Evolutionary conservation across 768 basidiomycete genomes (phyloP).

Genomic region (Cantharellus cinnabarinus): DNA sequence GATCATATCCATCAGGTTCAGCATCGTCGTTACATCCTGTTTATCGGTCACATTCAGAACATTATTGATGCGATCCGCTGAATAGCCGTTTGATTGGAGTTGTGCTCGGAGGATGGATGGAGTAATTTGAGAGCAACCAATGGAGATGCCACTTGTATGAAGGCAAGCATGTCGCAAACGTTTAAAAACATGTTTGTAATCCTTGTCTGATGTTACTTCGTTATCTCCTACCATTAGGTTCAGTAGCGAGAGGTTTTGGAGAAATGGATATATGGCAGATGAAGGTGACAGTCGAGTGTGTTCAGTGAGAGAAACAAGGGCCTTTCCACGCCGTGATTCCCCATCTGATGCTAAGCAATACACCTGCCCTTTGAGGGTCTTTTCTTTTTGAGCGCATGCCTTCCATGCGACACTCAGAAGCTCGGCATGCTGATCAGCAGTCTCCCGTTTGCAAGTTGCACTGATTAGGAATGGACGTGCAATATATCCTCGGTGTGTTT

Average conservation of each 20-base stretch:
- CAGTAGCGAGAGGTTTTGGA: slow-evolving; percentile 12
- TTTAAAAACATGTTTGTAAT: slow-evolving; percentile 20
- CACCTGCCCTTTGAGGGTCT: background rate
- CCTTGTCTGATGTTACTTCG: slow-evolving; percentile 20
- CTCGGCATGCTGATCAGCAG: slow-evolving; percentile 9
- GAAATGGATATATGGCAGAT: slow-evolving; percentile 14
- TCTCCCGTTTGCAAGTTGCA: slow-evolving; percentile 15
- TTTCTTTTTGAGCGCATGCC: background rate
- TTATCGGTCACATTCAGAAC: slow-evolving; percentile 16
- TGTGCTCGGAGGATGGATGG: slow-evolving; percentile 12
- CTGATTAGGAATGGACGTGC: slow-evolving; percentile 13
- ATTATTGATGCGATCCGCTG: slow-evolving; percentile 8
- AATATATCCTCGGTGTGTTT: slow-evolving; percentile 9
- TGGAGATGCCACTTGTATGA: slow-evolving; percentile 11
- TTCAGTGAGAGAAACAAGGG: slow-evolving; percentile 13
- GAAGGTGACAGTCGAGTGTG: slow-evolving; percentile 7
- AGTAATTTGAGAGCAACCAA: slow-evolving; percentile 14
- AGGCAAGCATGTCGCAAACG: slow-evolving; percentile 15
- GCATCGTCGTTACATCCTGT: slow-evolving; percentile 18
- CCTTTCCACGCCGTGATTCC: slow-evolving; percentile 14
- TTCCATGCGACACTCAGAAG: slow-evolving; percentile 7
- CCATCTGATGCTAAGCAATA: slow-evolving; percentile 18
- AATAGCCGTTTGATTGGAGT: slow-evolving; percentile 7
- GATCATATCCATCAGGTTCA: slow-evolving; percentile 12
- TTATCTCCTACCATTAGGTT: slow-evolving; percentile 17